Evolutionary conservation across 1,284 basidiomycete genomes (phyloP), one percentile per base, ranked within the genome.

Genomic region (Dichomitus squalens): DNA sequence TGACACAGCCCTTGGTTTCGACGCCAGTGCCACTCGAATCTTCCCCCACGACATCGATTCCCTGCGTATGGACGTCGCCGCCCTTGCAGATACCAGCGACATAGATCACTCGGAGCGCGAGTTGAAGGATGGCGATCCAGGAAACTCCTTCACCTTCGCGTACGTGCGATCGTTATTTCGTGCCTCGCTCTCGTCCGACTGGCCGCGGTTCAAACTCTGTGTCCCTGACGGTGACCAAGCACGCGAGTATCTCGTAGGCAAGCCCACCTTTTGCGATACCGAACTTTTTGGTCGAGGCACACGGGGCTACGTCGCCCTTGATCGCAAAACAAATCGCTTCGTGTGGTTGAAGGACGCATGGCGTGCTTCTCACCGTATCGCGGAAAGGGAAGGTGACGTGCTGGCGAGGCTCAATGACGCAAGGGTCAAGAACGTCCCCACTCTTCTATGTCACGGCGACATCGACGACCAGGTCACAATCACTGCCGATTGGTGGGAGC

Each of bases 261-360:
- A 40, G 12, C 59, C 59, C 4, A 6, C 14, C 2, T 60, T 57
- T 38, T 3, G 7, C 16, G 48, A 51, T 2, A 27, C 16, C 8
- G 52, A 55, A 2, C 25, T 57, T 41, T 20, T 21, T 1, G 40
- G 55, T 2, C 52, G 53, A 1, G 59, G 59, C 2, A 57, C 55
- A 11, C 50, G n/a, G n/a, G n/a, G n/a, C n/a, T n/a, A n/a, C n/a
- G n/a, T n/a, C n/a, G n/a, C n/a, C n/a, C n/a, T n/a, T 1, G 53
- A 59, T 14, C 5, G 21, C 29, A 7, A 23, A 3, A 52, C 33
- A 3, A 16, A 25, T 4, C 25, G 36, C 2, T 60, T 60, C 29
- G 55, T 52, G n/a, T 57, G 55, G 54, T 43, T 60, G 18, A 60
- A 57, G 49, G 58, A 60, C 38, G 33, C 41, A 2, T 60, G 58